A percentile compares a stretch with the other conserved stretches of the same genome.
Evolutionary conservation across 176 grass and related monocot species (phyloP).

Genomic region (Canna indica): DNA sequence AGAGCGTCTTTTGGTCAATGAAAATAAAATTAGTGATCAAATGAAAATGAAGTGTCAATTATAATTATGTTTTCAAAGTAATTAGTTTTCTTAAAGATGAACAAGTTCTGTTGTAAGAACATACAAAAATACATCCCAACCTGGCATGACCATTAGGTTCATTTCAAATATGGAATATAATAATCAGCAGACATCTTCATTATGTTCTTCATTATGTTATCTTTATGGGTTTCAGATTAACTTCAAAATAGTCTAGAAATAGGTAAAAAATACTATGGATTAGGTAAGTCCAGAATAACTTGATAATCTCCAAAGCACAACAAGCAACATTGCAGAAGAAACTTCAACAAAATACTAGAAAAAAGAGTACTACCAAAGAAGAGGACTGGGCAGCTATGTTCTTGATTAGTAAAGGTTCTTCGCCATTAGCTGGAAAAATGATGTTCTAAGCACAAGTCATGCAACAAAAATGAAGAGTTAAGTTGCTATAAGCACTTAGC

Average conservation of each 20-base stretch:
- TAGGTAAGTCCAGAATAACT: background rate
- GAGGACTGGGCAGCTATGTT: constrained; percentile 56
- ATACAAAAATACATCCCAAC: background rate
- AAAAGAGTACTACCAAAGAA: constrained; percentile 40
- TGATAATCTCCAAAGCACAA: background rate
- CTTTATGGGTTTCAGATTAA: too few relatives aligned
- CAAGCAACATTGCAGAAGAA: background rate
- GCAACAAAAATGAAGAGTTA: constrained; percentile 1
- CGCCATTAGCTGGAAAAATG: constrained; percentile 59
- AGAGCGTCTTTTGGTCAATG: background rate
- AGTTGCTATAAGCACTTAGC: background rate
- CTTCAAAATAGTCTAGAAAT: background rate
- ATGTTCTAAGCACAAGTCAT: constrained; percentile 39
- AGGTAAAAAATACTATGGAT: background rate
- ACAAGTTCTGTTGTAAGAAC: background rate
- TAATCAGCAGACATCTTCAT: too few relatives aligned
- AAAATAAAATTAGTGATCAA: background rate
- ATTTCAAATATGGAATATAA: background rate
- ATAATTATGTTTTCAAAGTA: background rate
- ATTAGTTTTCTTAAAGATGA: background rate
- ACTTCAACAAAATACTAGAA: background rate
- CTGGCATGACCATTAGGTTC: background rate
- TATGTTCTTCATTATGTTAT: too few relatives aligned
- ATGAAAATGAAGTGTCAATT: background rate
- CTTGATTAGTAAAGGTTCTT: constrained; percentile 48